Evolutionary conservation across 1,284 basidiomycete genomes (phyloP), one percentile per base, ranked within the genome.

Genomic region (Cutaneotrichosporon sp.): DNA sequence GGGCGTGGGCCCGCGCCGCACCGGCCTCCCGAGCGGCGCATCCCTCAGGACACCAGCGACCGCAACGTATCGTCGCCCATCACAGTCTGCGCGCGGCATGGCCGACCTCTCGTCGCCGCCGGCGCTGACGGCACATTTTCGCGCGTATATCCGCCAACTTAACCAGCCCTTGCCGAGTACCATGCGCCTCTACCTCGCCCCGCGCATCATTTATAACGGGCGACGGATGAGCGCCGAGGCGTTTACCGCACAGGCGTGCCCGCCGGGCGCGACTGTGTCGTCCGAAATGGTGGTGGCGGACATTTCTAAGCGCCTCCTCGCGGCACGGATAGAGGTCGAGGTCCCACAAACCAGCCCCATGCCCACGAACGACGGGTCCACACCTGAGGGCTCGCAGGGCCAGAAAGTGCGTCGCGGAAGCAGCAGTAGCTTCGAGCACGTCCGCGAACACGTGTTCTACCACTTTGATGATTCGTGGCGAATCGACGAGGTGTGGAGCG

Each of bases 401-500:
- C 7, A 46, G 31, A 30, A 11, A 30, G 22, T 18, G 13, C 31
- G 40, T 22, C 21, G 60, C 21, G 42, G 32, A 6, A 42, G 36
- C 13, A 22, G 38, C 6, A 14, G 36, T 13, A 38, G 34, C n/a
- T 22, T 42, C 18, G 46, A 58, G 55, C 16, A 42, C 21, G 30
- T 59, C 47, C 18, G 32, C 42, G 62, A 63, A 32, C 65, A 66
- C 30, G 59, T 63, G 10, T 66, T 66, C 36, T 66, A 66, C 52
- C 65, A 63, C 59, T 66, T 66, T 26, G 51, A 63, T 59, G 59
- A 63, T 2, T 2, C 30, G 31, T 66, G 65, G 65, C 55, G 50
- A 40, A 63, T 66, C 30, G 62, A 66, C 65, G 50, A 63, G 59
- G 52, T 63, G 16, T 66, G 62, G 61, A 58, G 55, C 50, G 47